Conservation (phyloP, 768 basidiomycete genomes). For the Tylopilus plumbeoviolaceoides region DNA sequence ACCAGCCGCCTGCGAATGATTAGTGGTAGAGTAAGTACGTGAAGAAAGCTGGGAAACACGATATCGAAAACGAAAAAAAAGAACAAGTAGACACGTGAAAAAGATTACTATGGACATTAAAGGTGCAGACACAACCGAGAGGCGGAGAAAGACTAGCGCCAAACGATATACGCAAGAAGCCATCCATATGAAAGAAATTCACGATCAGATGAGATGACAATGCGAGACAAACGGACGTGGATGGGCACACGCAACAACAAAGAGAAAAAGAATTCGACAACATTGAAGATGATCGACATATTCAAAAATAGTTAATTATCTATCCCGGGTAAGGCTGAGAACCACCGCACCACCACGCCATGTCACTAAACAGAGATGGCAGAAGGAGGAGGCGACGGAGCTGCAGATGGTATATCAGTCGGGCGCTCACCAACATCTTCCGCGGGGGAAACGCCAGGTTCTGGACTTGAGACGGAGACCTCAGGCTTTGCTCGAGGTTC, state of each 20-base stretch:
- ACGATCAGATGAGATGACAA: slow-evolving; percentile 6
- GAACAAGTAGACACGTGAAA: not conserved
- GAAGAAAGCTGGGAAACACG: slow-evolving; percentile 10
- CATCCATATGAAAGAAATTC: slow-evolving; percentile 14
- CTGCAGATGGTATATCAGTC: slow-evolving; percentile 25
- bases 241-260: slow-evolving; percentile 13
- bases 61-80: slow-evolving; percentile 7
- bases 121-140: slow-evolving; percentile 2
- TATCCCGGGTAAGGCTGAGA: slow-evolving; percentile 15
- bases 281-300: slow-evolving; percentile 33
- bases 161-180: slow-evolving; percentile 21
- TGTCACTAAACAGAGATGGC: slow-evolving; percentile 28
- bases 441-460: slow-evolving; percentile 16
- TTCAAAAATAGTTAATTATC: slow-evolving; percentile 31
- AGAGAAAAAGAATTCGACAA: slow-evolving; percentile 9
- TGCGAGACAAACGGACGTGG: slow-evolving; percentile 7
- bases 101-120: slow-evolving; percentile 24
- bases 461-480: slow-evolving; percentile 13
- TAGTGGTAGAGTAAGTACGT: slow-evolving; percentile 25
- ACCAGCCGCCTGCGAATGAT: slow-evolving; percentile 19
- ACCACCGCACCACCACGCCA: slow-evolving; percentile 1
- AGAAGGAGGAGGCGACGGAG: slow-evolving; percentile 29
- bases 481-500: slow-evolving; percentile 14
- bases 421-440: slow-evolving; percentile 21
- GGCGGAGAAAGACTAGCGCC: slow-evolving; percentile 10